Evolutionary conservation across 768 basidiomycete genomes (phyloP).

Genomic region (Lyophyllum decastes): DNA sequence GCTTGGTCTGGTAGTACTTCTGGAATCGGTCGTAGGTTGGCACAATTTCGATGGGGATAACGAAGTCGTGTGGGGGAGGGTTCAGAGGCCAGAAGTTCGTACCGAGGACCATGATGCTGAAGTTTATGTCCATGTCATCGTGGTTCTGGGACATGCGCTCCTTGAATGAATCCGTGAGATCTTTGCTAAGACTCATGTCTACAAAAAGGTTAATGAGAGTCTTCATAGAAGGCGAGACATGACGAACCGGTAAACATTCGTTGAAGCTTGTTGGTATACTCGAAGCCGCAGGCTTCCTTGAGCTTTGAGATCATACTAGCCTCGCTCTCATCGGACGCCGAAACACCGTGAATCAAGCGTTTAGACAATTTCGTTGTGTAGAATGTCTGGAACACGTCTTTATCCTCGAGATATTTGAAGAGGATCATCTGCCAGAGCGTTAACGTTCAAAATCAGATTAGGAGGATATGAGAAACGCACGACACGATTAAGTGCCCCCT

Average conservation of each 20-base stretch:
- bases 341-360: conserved; percentile 89
- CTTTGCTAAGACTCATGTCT: conserved; percentile 97
- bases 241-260: conserved; percentile 96
- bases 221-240: background rate
- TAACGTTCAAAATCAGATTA: conserved; percentile 19
- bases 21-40: conserved; percentile 91
- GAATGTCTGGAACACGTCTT: conserved; percentile 99
- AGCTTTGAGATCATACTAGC: conserved; percentile 99
- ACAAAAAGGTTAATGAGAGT: conserved; percentile 5
- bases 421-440: conserved; percentile 79
- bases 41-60: conserved; percentile 85
- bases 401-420: conserved; percentile 99
- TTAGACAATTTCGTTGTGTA: conserved; percentile 96
- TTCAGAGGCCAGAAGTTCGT: conserved; percentile 97
- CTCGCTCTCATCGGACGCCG: conserved; percentile 96
- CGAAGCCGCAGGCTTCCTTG: conserved; percentile 98
- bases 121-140: conserved; percentile 88
- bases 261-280: conserved; percentile 97
- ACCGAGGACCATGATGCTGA: conserved; percentile 92
- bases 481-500: conserved; percentile 89
- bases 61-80: conserved; percentile 83
- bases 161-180: conserved; percentile 96
- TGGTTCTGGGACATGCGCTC: conserved; percentile 91
- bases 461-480: conserved; percentile 47
- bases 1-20: conserved; percentile 93